Conservation (phyloP, 768 basidiomycete species). For the Tylopilus sp. region DNA sequence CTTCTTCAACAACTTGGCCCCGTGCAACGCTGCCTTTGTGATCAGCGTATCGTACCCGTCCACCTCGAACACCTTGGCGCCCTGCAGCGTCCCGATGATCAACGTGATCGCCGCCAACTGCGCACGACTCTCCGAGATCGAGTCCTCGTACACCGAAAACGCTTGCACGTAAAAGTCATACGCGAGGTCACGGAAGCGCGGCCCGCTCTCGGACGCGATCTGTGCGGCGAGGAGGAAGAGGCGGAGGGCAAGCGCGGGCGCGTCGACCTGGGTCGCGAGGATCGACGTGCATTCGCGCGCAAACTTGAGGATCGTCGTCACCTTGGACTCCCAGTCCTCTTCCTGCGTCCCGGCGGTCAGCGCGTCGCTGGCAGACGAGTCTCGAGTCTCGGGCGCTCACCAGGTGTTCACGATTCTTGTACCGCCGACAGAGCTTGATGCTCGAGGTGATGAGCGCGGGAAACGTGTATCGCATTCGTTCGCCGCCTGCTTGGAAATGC, state of each 20-base stretch:
- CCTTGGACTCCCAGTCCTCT: constrained; percentile 81
- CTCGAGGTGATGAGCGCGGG: constrained; percentile 92
- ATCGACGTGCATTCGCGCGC: constrained; percentile 91
- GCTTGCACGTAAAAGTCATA: constrained; percentile 99
- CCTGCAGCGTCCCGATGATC: constrained; percentile 87
- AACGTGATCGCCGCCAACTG: constrained; percentile 97
- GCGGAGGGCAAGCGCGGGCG: constrained; percentile 87
- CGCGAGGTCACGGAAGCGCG: constrained; percentile 91
- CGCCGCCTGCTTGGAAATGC: constrained; percentile 89
- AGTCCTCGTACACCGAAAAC: constrained; percentile 97
- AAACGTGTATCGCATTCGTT: constrained; percentile 95
- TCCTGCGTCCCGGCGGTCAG: constrained; percentile 45
- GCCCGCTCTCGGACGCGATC: constrained; percentile 89
- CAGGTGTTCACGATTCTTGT: constrained; percentile 76
- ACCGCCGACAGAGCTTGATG: constrained; percentile 89
- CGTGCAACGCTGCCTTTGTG: constrained; percentile 98
- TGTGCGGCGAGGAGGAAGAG: constrained; percentile 95
- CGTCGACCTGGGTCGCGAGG: constrained; percentile 89
- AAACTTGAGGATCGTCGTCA: constrained; percentile 89
- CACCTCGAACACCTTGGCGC: constrained; percentile 83
- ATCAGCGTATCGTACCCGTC: constrained; percentile 98
- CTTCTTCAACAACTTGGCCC: constrained; percentile 95
- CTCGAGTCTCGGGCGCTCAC: constrained; percentile 41
- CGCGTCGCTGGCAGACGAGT: background rate
- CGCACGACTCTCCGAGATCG: constrained; percentile 91